Base-by-base conservation (phyloP, 192 early-diverging fungal species). In the Coemansia sp. region DNA sequence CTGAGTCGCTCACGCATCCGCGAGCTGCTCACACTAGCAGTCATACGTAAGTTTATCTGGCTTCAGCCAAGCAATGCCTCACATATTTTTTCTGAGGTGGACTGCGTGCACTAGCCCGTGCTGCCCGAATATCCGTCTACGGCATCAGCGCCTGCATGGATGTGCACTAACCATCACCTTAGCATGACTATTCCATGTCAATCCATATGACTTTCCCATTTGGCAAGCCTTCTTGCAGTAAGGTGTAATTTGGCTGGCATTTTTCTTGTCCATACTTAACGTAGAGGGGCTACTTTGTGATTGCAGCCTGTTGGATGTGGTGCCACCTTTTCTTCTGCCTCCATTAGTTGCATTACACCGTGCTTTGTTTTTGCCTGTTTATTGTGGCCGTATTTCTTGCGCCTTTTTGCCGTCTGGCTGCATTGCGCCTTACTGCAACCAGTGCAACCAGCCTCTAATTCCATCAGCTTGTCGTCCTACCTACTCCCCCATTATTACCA, bases 41-140 rank as follows among this genome's bases (percentile, higher is more conserved):
- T 81, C 65, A 81, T 74, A 68, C 64, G 78, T 81, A 81, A 71
- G 76, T 78, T 62, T 7, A 9, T n/a, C 30, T 4, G 6, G 19
- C 25, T 58, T 14, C 24, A 44, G 57, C 16, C 25, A 25, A 21
- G 0, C 22, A 24, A 41, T 5, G 57, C 34, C 21, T 58, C 31
- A 21, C 41, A 16, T 44, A 38, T 38, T 23, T 58, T 38, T 32
- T 26, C 7, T 26, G 22, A 7, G 50, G 50, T 8, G 22, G 22
- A 5, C 18, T 26, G 22, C 22, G 3, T 23, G 7, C 6, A n/a
- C 18, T 23, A 26, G 50, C 50, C 22, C 50, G 8, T 5, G 25
- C 24, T 54, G 24, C 24, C 14, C 22, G 24, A 18, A 18, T 25
- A 25, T 25, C 52, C 16, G 22, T 28, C n/a, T 18, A 28, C 24